Conservation (phyloP, 345 rosid genomes). For the Hypericum androsaemum region DNA sequence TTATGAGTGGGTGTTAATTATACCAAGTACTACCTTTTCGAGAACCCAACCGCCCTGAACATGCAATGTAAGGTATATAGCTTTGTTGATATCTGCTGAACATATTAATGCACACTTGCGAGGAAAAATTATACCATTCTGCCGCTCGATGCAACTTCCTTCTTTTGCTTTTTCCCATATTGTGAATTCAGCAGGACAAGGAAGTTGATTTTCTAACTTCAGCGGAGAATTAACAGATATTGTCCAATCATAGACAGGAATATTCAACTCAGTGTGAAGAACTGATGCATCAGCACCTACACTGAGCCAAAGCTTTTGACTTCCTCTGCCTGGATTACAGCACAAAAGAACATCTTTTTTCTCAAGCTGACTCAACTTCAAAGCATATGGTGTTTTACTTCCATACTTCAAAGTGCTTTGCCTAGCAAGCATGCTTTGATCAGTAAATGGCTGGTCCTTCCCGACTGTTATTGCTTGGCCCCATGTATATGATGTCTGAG, state of each 20-base stretch:
- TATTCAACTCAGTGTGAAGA: slow-evolving; percentile 82
- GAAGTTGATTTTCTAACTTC: slow-evolving; percentile 91
- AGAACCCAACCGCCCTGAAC: slow-evolving; percentile 86
- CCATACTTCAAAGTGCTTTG: slow-evolving; percentile 55
- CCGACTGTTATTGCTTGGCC: slow-evolving; percentile 49
- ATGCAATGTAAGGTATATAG: slow-evolving; percentile 62
- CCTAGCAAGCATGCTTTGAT: slow-evolving; percentile 54
- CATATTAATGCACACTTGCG: slow-evolving; percentile 53
- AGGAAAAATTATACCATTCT: slow-evolving; percentile 51
- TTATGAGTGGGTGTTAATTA: neutral
- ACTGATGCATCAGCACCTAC: slow-evolving; percentile 78
- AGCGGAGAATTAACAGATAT: slow-evolving; percentile 75
- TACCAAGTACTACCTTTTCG: slow-evolving; percentile 56
- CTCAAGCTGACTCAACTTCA: slow-evolving; percentile 70
- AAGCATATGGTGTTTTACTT: slow-evolving; percentile 38
- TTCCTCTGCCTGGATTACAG: slow-evolving; percentile 46
- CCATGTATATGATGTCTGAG: slow-evolving; percentile 55
- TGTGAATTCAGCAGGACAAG: slow-evolving; percentile 78
- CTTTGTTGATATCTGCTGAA: slow-evolving; percentile 63
- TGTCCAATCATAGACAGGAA: slow-evolving; percentile 96
- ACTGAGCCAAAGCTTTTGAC: slow-evolving; percentile 79
- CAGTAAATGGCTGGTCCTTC: slow-evolving; percentile 61
- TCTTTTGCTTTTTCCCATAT: slow-evolving; percentile 76
- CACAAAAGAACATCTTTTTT: slow-evolving; percentile 80
- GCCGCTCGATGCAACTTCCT: slow-evolving; percentile 59